Evolutionary conservation across 2,329 filamentous ascomycete species (phyloP).

Genomic region (Aplosporella prunicola): DNA sequence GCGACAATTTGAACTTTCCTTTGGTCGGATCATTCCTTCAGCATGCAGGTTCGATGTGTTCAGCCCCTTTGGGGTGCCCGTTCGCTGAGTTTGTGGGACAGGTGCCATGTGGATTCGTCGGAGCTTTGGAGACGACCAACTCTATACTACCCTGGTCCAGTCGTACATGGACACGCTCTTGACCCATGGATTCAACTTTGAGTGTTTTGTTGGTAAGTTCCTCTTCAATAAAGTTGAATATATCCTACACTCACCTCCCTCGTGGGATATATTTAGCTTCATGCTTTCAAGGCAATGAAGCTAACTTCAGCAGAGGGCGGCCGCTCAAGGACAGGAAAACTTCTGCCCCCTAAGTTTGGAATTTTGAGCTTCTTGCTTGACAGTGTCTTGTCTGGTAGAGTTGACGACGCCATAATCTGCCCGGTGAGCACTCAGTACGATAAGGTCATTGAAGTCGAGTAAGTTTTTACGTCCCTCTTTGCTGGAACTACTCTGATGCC

Average conservation of each 20-base stretch:
- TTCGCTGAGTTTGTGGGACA: conserved; percentile 16
- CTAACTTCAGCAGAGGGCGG: conserved; percentile 58
- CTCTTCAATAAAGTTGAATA: neutral
- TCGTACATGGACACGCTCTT: conserved; percentile 89
- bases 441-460: conserved; percentile 94
- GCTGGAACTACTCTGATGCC: neutral
- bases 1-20: conserved; percentile 94
- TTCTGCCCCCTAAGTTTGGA: conserved; percentile 89
- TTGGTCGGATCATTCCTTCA: conserved; percentile 83
- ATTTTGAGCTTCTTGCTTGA: conserved; percentile 89
- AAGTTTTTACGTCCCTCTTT: conserved; percentile 14
- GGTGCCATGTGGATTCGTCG: conserved; percentile 92
- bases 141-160: conserved; percentile 91
- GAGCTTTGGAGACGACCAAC: conserved; percentile 80
- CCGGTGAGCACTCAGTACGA: conserved; percentile 97
- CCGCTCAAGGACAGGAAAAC: conserved; percentile 83
- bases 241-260: too few species aligned
- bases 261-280: too few species aligned
- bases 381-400: conserved; percentile 76
- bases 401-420: conserved; percentile 85
- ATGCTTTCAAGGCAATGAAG: too few species aligned
- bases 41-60: conserved; percentile 59
- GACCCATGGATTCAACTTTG: conserved; percentile 85
- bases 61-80: neutral
- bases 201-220: conserved; percentile 68